Percentiles rank a stretch among this genome's conserved stretches.
Evolutionary conservation across 2,329 filamentous ascomycete genomes (phyloP).

Genomic region (Furcasterigmium sp.): DNA sequence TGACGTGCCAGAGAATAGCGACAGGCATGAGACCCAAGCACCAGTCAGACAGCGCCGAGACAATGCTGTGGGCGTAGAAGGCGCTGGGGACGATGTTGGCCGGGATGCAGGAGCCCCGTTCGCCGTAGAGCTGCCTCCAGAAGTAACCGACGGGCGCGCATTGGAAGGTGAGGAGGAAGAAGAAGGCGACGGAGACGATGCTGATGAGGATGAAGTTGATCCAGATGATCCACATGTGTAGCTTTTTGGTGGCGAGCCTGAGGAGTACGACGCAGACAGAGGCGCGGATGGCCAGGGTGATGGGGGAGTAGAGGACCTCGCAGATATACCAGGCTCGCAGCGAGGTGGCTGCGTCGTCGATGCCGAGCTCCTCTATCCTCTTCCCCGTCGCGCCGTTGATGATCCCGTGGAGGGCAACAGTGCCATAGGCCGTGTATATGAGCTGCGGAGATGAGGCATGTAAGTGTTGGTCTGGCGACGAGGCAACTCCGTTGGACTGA

Average conservation of each 20-base stretch:
- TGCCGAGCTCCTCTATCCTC: conserved; percentile 12
- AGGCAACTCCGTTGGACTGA: conserved; percentile 22
- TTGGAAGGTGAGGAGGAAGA: conserved; percentile 43
- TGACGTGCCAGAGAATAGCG: conserved; percentile 43
- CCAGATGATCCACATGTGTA: conserved; percentile 28
- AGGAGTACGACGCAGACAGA: conserved; percentile 35
- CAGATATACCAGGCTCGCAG: conserved; percentile 32
- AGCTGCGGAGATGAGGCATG: no score
- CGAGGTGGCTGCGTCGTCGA: conserved; percentile 17
- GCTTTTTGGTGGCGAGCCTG: conserved; percentile 26
- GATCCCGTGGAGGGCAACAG: conserved; percentile 24
- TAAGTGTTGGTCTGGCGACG: background rate
- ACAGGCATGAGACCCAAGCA: conserved; percentile 43
- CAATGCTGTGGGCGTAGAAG: conserved; percentile 39
- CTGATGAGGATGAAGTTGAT: conserved; percentile 27
- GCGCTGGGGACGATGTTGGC: conserved; percentile 31
- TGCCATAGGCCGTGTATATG: conserved; percentile 23
- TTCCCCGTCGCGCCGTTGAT: conserved; percentile 20
- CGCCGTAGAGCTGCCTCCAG: conserved; percentile 35
- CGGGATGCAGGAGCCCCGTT: conserved; percentile 32
- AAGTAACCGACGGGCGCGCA: conserved; percentile 43
- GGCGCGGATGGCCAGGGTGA: conserved; percentile 32
- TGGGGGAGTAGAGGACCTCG: conserved; percentile 32
- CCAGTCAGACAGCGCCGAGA: conserved; percentile 41
- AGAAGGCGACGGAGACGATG: conserved; percentile 28